Evolutionary conservation across 331 rosid species (phyloP).

Genomic region (Dryas integrifolia): DNA sequence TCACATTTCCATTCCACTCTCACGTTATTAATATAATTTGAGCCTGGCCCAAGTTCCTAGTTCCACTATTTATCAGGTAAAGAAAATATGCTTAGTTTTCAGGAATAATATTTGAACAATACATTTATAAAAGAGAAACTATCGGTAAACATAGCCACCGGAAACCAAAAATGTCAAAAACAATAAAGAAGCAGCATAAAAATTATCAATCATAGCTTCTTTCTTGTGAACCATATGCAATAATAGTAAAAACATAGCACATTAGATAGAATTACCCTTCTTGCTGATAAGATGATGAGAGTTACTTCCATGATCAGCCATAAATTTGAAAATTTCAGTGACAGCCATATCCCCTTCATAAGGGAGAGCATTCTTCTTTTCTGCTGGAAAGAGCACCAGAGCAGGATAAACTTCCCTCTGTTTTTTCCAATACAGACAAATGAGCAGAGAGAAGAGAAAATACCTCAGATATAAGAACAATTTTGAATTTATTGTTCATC

Average conservation of each 20-base stretch:
- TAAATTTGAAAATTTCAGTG: conserved; percentile 60
- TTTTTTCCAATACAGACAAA: conserved; percentile 38
- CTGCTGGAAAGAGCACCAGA: conserved; percentile 80
- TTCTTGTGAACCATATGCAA: neutral
- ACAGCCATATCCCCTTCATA: conserved; percentile 79
- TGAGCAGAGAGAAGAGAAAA: conserved; percentile 10
- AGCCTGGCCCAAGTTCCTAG: too few species aligned
- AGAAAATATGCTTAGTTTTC: too few species aligned
- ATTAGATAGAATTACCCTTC: conserved; percentile 50
- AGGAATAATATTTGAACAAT: neutral
- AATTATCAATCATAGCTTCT: neutral
- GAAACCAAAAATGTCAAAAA: neutral
- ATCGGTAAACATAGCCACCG: neutral
- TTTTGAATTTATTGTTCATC: neutral
- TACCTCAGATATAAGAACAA: neutral
- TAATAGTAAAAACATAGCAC: neutral
- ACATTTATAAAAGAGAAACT: neutral
- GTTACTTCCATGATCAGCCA: conserved; percentile 69
- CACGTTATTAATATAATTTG: too few species aligned
- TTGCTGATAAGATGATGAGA: conserved; percentile 50
- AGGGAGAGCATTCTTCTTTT: conserved; percentile 51
- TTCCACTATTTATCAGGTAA: too few species aligned
- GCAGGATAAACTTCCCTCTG: conserved; percentile 91
- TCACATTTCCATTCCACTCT: too few species aligned
- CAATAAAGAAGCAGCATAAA: neutral